Base-by-base conservation (phyloP, 352 stramenopile genomes). In the Globisporangium camurandrum region DNA sequence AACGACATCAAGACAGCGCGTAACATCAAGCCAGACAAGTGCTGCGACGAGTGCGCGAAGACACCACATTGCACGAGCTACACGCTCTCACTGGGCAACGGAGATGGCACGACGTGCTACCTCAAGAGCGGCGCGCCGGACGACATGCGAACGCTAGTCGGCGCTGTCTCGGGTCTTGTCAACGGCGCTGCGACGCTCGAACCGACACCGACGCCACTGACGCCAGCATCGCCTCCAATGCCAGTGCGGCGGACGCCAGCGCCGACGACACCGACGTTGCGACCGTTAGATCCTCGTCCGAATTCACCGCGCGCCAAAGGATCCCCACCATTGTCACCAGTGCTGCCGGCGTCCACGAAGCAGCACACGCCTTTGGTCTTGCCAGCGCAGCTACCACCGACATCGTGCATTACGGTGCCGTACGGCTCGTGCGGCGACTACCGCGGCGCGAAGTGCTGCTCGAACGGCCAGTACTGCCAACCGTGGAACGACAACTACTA, bases 401-500 rank as follows among this genome's bases (percentile, higher is more conserved):
- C 30, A 11, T 34, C 30, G 30, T 39, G 33, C 12, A 11, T 16
- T 4, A 39, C 33, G 7, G 33, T 16, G 19, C 33, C 33, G 12
- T 39, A 19, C 33, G 33, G 9, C 14, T 6, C 4, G 33, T 39
- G 33, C 12, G 33, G 33, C 14, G 33, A 39, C 33, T 6, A 16
- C 12, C 9, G 3, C 33, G 12, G 33, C 8, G 12, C 14, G 33
- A 39, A 4, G 10, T 39, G 33, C 4, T 39, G 33, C 12, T 39
- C 33, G 33, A 50, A 27, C 4, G 57, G 57, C 0, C 61, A 49
- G 42, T 77, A 80, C 47, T 77, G 67, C 51, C 64, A 75, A 27
- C 69, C 69, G 6, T 80, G 66, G 69, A 67, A 59, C 51, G 36
- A 51, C 22, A 59, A 46, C 24, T 72, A 56, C 27, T 77, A 70